A percentile compares a stretch with the other conserved stretches of the same genome.
Evolutionary conservation across 2,329 filamentous ascomycete genomes (phyloP).

Genomic region (Didymella sp.): DNA sequence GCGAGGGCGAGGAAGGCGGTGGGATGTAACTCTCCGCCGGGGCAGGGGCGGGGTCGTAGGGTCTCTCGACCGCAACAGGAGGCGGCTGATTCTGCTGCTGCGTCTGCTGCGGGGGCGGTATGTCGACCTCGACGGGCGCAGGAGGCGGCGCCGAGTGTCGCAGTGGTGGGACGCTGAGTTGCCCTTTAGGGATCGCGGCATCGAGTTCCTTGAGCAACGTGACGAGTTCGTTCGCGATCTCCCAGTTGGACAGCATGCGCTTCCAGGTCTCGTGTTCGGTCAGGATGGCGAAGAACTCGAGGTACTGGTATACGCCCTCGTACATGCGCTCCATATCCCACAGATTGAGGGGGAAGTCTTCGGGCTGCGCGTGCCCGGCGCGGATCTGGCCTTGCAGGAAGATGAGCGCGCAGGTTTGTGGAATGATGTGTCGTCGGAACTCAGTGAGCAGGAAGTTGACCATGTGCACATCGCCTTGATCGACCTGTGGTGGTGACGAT

Average conservation of each 20-base stretch:
- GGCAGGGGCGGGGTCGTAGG: conserved; percentile 63
- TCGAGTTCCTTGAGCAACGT: conserved; percentile 87
- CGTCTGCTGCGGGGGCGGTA: conserved; percentile 15
- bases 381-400: conserved; percentile 91
- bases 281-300: conserved; percentile 90
- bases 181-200: conserved; percentile 77
- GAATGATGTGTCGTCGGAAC: conserved; percentile 90
- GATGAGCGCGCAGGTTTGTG: conserved; percentile 93
- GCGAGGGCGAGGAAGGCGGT: conserved; percentile 39
- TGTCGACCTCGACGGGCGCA: conserved; percentile 31
- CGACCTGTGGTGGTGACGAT: conserved; percentile 54
- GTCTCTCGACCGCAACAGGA: conserved; percentile 66
- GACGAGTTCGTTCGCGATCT: conserved; percentile 86
- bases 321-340: conserved; percentile 99
- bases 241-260: conserved; percentile 86
- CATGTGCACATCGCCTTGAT: conserved; percentile 67
- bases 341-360: conserved; percentile 90
- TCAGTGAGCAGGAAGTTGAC: conserved; percentile 92
- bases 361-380: conserved; percentile 73
- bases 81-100: conserved; percentile 14
- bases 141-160: conserved; percentile 42
- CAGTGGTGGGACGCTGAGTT: conserved; percentile 65
- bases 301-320: conserved; percentile 90
- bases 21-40: conserved; percentile 55
- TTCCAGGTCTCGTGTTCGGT: conserved; percentile 86